phyloP scores from a whole-genome alignment of 805 yeast genomes.

The Wickerhamomyces queroliae region DNA sequence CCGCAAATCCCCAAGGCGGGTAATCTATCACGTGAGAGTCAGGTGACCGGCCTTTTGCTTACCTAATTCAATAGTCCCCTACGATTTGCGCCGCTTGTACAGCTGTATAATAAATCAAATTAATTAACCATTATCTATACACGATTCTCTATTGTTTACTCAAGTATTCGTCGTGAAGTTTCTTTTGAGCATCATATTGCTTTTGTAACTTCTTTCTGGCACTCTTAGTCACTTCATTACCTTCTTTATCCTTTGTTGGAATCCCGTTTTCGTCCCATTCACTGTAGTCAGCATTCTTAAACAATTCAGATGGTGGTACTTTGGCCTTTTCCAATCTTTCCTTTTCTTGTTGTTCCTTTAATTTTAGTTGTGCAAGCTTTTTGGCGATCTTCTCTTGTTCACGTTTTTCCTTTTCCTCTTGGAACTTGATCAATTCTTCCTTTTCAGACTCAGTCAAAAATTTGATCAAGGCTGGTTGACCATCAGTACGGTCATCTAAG shows the following conservation, averaged over 20 bases:
- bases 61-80: no score
- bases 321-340: slow-evolving; percentile 65
- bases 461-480: slow-evolving; percentile 76
- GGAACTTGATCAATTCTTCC: slow-evolving; percentile 49
- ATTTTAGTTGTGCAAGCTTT: slow-evolving; percentile 48
- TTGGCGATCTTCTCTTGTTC: slow-evolving; percentile 54
- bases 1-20: no score
- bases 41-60: no score
- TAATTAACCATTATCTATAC: not conserved
- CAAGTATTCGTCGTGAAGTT: slow-evolving; percentile 66
- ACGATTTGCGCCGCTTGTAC: no score
- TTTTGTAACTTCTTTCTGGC: slow-evolving; percentile 77
- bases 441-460: slow-evolving; percentile 68
- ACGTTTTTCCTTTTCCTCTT: slow-evolving; percentile 48
- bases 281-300: slow-evolving; percentile 53
- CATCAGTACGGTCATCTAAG: slow-evolving; percentile 80
- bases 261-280: slow-evolving; percentile 85
- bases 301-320: slow-evolving; percentile 66
- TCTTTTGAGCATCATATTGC: slow-evolving; percentile 73
- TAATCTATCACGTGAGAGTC: no score
- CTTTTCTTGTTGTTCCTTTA: slow-evolving; percentile 55
- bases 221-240: slow-evolving; percentile 83
- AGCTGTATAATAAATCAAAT: not conserved
- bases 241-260: slow-evolving; percentile 70
- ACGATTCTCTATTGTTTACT: not conserved